Conservation (phyloP, 257 asterid genomes). For the Solanum clarkiae region DNA sequence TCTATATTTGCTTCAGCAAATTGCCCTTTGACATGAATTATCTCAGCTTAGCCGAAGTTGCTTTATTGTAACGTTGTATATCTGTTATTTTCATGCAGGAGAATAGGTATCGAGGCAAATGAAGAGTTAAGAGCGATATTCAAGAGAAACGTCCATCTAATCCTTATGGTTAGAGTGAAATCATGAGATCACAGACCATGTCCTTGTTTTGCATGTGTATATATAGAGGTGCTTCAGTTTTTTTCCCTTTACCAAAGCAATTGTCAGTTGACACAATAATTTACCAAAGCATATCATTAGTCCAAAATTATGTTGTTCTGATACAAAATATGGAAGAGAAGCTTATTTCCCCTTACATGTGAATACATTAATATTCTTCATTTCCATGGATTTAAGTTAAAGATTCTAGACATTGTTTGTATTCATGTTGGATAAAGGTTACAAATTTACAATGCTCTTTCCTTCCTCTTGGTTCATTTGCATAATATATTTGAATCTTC, state of each 20-base stretch:
- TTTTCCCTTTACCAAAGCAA: not conserved
- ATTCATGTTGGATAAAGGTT: not conserved
- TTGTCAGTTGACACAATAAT: not conserved
- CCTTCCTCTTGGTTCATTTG: not conserved
- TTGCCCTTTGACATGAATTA: not conserved
- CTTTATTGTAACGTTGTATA: not conserved
- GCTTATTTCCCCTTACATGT: not conserved
- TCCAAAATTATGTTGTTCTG: not conserved
- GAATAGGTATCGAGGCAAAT: slow-evolving; percentile 87
- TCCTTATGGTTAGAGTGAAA: slow-evolving; percentile 72
- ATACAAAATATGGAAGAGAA: not conserved
- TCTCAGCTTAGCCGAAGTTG: not conserved
- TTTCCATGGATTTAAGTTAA: not conserved
- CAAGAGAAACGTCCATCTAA: slow-evolving; percentile 73
- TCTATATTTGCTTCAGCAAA: not conserved
- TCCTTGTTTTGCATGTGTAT: not conserved
- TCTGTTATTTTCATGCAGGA: slow-evolving; percentile 32
- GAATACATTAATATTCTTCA: not conserved
- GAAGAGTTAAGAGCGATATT: slow-evolving; percentile 82
- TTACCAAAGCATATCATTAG: not conserved
- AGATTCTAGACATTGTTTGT: not conserved
- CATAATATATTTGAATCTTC: not conserved
- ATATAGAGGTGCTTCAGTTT: not conserved
- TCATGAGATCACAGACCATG: slow-evolving; percentile 10
- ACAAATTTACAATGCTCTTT: not conserved